Conservation (phyloP, 768 basidiomycete species). For the Clitopilus hobsonii region DNA sequence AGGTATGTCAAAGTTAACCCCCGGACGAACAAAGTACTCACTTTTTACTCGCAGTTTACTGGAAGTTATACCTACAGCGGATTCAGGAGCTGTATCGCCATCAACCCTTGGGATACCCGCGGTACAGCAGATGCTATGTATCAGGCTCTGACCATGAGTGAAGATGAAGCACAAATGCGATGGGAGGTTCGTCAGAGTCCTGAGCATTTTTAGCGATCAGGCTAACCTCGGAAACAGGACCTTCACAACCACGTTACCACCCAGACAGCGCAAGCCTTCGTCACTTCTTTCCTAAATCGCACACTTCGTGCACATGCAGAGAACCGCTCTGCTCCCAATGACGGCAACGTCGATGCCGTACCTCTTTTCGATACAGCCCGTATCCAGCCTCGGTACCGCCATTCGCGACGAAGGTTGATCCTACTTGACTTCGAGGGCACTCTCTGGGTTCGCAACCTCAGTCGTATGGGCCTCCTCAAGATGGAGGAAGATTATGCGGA, state of each 20-base stretch:
- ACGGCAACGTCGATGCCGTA: constrained; percentile 19
- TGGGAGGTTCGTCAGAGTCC: constrained; percentile 62
- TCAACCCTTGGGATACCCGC: constrained; percentile 83
- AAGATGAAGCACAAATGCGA: constrained; percentile 65
- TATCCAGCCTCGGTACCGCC: constrained; percentile 65
- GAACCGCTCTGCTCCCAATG: constrained; percentile 40
- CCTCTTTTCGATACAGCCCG: constrained; percentile 31
- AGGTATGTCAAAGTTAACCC: too few relatives aligned
- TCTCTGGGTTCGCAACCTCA: constrained; percentile 63
- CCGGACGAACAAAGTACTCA: too few relatives aligned
- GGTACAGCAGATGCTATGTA: constrained; percentile 57
- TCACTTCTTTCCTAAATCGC: constrained; percentile 72
- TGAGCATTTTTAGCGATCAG: background rate
- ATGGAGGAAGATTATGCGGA: constrained; percentile 27
- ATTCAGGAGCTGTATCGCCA: constrained; percentile 79
- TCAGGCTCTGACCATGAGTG: constrained; percentile 70
- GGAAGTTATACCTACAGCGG: constrained; percentile 85
- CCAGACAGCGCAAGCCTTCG: constrained; percentile 83
- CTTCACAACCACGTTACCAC: constrained; percentile 82
- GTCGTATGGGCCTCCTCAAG: constrained; percentile 35
- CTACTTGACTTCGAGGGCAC: constrained; percentile 79
- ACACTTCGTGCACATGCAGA: constrained; percentile 71
- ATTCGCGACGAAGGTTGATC: constrained; percentile 60
- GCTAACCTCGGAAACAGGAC: constrained; percentile 35
- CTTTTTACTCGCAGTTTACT: constrained; percentile 54